Conservation (phyloP, 2,329 filamentous ascomycete genomes). For the Clonostachys rhizophaga region DNA sequence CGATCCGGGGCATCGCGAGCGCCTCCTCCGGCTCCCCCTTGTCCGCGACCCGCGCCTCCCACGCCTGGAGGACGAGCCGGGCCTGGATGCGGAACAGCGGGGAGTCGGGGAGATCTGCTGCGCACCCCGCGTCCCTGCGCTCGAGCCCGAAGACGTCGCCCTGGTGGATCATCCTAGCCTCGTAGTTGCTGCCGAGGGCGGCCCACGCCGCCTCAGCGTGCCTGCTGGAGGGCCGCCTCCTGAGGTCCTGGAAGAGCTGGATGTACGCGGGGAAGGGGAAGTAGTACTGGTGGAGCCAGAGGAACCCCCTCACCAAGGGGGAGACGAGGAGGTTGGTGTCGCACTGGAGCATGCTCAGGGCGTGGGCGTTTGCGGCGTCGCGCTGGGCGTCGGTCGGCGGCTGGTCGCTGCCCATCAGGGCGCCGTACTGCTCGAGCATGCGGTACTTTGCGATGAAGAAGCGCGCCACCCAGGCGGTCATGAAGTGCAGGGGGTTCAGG, state of each 20-base stretch:
- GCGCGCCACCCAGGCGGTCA: constrained; percentile 30
- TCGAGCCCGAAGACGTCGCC: background rate
- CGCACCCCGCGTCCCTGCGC: background rate
- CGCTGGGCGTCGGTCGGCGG: constrained; percentile 17
- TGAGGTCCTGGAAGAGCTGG: constrained; percentile 27
- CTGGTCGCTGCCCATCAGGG: constrained; percentile 7
- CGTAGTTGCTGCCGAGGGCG: constrained; percentile 21
- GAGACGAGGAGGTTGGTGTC: constrained; percentile 25
- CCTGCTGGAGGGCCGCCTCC: constrained; percentile 9
- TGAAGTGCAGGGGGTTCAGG: constrained; percentile 30
- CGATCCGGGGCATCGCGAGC: background rate
- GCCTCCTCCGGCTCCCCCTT: background rate
- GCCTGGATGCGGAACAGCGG: constrained; percentile 3
- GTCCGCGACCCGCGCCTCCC: constrained; percentile 1
- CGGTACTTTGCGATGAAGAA: constrained; percentile 38
- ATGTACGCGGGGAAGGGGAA: constrained; percentile 36
- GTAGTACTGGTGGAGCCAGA: constrained; percentile 27
- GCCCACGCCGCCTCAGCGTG: constrained; percentile 22
- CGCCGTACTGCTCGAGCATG: constrained; percentile 42
- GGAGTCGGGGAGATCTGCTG: background rate
- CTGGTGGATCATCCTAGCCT: constrained; percentile 6
- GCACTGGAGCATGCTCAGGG: constrained; percentile 25
- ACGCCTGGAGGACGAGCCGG: constrained; percentile 1
- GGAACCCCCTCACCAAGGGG: constrained; percentile 20
- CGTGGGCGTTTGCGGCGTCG: constrained; percentile 18